These are phyloP conservation scores for Colletotrichum sansevieriae DNA, from an alignment of 2,329 filamentous ascomycete genomes.

Conservation along the genomic window DNA sequence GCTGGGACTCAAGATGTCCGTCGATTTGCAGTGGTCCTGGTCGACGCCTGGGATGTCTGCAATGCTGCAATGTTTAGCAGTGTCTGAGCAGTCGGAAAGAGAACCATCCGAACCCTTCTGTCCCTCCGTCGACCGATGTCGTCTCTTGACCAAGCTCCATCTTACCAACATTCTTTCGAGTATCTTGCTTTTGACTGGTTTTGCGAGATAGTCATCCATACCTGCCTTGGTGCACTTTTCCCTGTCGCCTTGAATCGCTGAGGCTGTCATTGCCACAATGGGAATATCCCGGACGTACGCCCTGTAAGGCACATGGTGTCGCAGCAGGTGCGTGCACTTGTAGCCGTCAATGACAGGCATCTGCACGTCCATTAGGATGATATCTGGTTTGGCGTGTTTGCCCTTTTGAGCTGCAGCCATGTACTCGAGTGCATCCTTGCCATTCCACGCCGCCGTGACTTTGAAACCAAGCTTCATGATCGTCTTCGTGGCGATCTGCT, in stretches of 20 bases:
- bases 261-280: conserved; percentile 86
- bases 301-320: conserved; percentile 76
- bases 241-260: conserved; percentile 80
- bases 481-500: conserved; percentile 81
- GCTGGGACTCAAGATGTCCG: background rate
- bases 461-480: conserved; percentile 80
- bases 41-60: conserved; percentile 55
- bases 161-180: conserved; percentile 79
- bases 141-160: conserved; percentile 65
- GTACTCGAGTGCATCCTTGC: conserved; percentile 83
- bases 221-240: conserved; percentile 81
- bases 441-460: conserved; percentile 81
- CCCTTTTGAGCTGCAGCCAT: conserved; percentile 67
- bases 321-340: conserved; percentile 79
- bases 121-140: conserved; percentile 41
- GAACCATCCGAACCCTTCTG: conserved; percentile 41
- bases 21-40: conserved; percentile 6
- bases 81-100: conserved; percentile 61
- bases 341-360: conserved; percentile 85
- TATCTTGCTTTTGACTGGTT: conserved; percentile 77
- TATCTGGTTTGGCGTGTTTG: conserved; percentile 71
- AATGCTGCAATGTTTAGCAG: conserved; percentile 57
- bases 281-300: conserved; percentile 72
- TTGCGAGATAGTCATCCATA: conserved; percentile 83
- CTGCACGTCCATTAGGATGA: conserved; percentile 85